These are phyloP conservation scores for Eucalyptus melliodora DNA, from an alignment of 345 rosid species.

Conservation along the genomic window DNA sequence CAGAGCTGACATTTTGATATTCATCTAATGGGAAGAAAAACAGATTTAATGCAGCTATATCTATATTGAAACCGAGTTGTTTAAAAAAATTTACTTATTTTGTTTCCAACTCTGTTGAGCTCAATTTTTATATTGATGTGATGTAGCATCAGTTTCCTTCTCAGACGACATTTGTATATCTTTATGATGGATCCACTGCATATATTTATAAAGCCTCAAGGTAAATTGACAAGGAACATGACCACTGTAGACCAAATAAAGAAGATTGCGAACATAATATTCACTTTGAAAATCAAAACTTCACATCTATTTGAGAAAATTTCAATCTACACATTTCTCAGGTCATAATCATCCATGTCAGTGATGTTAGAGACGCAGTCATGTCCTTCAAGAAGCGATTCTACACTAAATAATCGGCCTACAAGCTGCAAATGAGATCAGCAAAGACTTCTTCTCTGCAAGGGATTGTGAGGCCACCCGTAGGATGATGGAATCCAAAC, in stretches of 20 bases:
- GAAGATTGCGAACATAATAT: neutral
- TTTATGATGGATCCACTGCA: neutral
- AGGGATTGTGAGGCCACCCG: constrained; percentile 27
- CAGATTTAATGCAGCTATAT: neutral
- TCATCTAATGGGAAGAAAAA: neutral
- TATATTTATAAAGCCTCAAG: neutral
- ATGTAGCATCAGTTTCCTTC: neutral
- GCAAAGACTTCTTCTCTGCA: constrained; percentile 18
- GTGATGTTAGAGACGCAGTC: neutral
- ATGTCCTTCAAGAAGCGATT: neutral
- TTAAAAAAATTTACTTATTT: neutral
- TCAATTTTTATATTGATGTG: neutral
- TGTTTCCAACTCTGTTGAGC: neutral
- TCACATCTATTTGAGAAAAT: neutral
- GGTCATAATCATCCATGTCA: neutral
- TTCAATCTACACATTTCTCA: neutral
- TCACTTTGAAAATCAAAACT: neutral
- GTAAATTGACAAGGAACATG: neutral
- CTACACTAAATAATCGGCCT: neutral
- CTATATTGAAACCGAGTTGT: neutral
- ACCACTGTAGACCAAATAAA: neutral
- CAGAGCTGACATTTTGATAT: neutral
- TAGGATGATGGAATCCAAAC: constrained; percentile 24
- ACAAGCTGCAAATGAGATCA: neutral
- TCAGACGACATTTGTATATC: neutral